Conservation (phyloP, 371 early-diverging fungal genomes). For the Haplosporangium sp. region DNA sequence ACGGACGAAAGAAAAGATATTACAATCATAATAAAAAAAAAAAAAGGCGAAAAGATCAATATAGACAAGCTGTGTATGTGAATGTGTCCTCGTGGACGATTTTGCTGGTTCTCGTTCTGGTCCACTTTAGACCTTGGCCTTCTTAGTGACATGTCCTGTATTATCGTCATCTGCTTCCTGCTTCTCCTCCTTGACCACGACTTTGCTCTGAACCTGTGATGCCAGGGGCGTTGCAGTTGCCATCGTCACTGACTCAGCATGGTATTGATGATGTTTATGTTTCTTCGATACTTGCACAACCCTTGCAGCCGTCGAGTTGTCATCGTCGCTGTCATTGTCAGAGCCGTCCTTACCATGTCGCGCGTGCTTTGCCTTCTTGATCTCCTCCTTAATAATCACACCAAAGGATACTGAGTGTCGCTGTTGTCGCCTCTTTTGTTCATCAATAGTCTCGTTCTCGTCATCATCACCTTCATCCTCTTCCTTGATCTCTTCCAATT, state of each 20-base stretch:
- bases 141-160: constrained; percentile 21
- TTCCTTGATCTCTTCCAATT: constrained; percentile 31
- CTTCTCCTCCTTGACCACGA: no score
- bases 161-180: not conserved
- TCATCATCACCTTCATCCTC: constrained; percentile 30
- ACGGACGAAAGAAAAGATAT: not conserved
- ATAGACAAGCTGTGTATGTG: not conserved
- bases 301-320: no score
- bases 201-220: no score
- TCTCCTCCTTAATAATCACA: constrained; percentile 20
- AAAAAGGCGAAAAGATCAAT: not conserved
- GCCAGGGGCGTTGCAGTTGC: no score
- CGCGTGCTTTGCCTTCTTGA: not conserved
- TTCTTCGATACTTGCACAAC: no score
- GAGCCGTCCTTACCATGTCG: constrained; percentile 15
- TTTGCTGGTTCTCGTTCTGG: not conserved
- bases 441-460: constrained; percentile 14
- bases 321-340: not conserved
- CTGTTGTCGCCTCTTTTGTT: not conserved
- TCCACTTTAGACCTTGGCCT: constrained; percentile 18
- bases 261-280: no score
- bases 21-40: not conserved
- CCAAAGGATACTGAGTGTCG: constrained; percentile 4
- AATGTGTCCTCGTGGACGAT: no score
- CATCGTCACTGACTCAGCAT: constrained; percentile 1